Conservation (phyloP, 805 yeast genomes). For the Wickerhamiella kurtzmanii region DNA sequence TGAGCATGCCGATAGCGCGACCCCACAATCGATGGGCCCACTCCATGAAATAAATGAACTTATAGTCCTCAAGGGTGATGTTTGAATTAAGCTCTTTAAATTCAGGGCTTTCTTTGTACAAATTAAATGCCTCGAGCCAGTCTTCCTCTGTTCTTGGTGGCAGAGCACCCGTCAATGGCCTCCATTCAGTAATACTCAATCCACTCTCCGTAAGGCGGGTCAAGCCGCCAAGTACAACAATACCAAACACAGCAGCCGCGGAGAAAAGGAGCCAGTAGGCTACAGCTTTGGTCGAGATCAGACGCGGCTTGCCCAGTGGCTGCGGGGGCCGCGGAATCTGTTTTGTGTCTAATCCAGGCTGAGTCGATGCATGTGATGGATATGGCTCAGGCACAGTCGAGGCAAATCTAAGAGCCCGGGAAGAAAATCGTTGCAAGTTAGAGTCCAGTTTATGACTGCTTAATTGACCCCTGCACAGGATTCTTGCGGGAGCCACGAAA, state of each 20-base stretch:
- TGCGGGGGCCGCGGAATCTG: background rate
- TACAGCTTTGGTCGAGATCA: conserved; percentile 42
- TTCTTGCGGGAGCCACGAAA: background rate
- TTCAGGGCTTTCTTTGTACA: conserved; percentile 81
- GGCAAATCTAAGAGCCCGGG: background rate
- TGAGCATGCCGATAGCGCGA: conserved; percentile 71
- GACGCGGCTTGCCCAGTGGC: conserved; percentile 16
- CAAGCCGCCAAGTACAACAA: conserved; percentile 90
- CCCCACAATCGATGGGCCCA: conserved; percentile 95
- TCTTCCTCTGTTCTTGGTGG: conserved; percentile 75
- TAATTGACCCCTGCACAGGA: too few species aligned
- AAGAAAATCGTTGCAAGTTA: too few species aligned
- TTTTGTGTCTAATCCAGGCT: background rate
- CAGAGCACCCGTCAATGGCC: conserved; percentile 86
- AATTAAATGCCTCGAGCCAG: conserved; percentile 75
- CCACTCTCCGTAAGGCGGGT: conserved; percentile 95
- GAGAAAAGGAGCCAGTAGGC: conserved; percentile 85
- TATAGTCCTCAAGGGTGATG: conserved; percentile 80
- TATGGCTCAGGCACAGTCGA: background rate
- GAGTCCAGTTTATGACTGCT: too few species aligned
- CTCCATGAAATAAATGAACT: conserved; percentile 91
- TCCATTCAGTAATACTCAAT: conserved; percentile 94
- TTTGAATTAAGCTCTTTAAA: conserved; percentile 79
- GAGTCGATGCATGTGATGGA: background rate
- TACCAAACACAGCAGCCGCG: conserved; percentile 81